These are phyloP conservation scores for Mortierella sp. DNA, from an alignment of 371 early-diverging fungal genomes.

Conservation along the genomic window DNA sequence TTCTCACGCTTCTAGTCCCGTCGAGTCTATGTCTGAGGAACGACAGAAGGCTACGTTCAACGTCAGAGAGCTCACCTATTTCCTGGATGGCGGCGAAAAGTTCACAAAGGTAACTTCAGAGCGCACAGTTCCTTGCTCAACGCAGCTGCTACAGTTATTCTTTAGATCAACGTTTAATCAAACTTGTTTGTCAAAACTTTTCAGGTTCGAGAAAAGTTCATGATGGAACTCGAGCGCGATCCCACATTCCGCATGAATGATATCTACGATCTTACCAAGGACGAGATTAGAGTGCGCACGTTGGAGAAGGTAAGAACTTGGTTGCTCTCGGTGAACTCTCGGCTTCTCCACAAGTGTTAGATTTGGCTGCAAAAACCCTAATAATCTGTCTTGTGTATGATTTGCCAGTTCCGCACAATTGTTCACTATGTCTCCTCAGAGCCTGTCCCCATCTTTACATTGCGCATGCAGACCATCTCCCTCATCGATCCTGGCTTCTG, in stretches of 20 bases:
- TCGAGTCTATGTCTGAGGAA: constrained; percentile 66
- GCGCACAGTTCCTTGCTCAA: not conserved
- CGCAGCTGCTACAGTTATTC: not conserved
- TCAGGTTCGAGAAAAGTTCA: constrained; percentile 78
- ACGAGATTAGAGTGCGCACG: constrained; percentile 84
- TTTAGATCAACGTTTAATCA: not conserved
- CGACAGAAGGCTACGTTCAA: constrained; percentile 80
- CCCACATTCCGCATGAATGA: constrained; percentile 86
- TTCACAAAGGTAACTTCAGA: constrained; percentile 55
- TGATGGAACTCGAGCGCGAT: constrained; percentile 90
- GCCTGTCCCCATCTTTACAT: constrained; percentile 76
- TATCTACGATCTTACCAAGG: constrained; percentile 79
- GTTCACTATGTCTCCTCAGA: constrained; percentile 82
- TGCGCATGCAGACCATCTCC: constrained; percentile 84
- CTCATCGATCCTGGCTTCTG: constrained; percentile 90
- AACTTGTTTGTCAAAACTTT: not conserved
- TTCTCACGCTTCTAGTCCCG: constrained; percentile 30
- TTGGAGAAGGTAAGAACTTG: constrained; percentile 77
- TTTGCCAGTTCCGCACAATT: constrained; percentile 68
- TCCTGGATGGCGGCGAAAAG: constrained; percentile 82
- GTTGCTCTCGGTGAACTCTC: not conserved
- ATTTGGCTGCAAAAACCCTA: not conserved
- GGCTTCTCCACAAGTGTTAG: not conserved
- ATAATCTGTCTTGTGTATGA: not conserved
- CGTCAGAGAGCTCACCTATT: constrained; percentile 81